These are phyloP conservation scores for Leccinum fibrillosum DNA, from an alignment of 768 basidiomycete genomes.

Conservation along the genomic window DNA sequence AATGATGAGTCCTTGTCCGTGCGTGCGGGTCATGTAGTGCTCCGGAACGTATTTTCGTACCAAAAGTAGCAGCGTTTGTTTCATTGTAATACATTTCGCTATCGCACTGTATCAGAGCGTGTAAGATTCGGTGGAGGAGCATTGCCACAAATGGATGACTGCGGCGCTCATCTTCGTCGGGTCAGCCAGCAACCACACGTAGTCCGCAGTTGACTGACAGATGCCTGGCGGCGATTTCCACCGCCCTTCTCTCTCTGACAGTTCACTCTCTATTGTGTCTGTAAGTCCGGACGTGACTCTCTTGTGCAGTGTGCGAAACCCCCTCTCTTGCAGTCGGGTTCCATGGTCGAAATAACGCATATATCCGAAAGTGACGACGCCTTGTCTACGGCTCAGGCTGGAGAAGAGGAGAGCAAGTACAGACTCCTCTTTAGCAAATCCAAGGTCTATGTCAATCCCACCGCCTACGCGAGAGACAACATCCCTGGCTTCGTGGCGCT, in stretches of 20 bases:
- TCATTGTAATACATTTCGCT: constrained; percentile 16
- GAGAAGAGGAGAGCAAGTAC: constrained; percentile 58
- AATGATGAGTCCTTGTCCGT: constrained; percentile 5
- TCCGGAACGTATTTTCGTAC: constrained; percentile 96
- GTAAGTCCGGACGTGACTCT: constrained; percentile 32
- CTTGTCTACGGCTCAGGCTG: constrained; percentile 3
- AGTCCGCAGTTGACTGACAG: constrained; percentile 7
- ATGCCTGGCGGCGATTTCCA: constrained; percentile 16
- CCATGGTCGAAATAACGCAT: constrained; percentile 77
- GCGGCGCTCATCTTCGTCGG: constrained; percentile 7
- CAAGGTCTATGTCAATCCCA: constrained; percentile 95
- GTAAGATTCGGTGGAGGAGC: background rate
- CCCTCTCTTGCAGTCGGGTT: constrained; percentile 37
- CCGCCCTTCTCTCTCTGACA: constrained; percentile 38
- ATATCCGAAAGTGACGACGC: constrained; percentile 21
- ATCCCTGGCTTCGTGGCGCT: constrained; percentile 91
- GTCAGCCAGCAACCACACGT: background rate
- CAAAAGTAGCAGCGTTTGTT: constrained; percentile 60
- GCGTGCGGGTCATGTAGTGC: constrained; percentile 51
- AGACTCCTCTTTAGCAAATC: constrained; percentile 86
- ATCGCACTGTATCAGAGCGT: background rate
- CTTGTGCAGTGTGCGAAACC: background rate
- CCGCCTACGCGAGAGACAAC: constrained; percentile 87
- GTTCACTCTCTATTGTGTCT: constrained; percentile 45
- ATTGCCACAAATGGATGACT: constrained; percentile 24